Evolutionary conservation across 2,329 filamentous ascomycete genomes (phyloP).

Genomic region (Paramyrothecium sp.): DNA sequence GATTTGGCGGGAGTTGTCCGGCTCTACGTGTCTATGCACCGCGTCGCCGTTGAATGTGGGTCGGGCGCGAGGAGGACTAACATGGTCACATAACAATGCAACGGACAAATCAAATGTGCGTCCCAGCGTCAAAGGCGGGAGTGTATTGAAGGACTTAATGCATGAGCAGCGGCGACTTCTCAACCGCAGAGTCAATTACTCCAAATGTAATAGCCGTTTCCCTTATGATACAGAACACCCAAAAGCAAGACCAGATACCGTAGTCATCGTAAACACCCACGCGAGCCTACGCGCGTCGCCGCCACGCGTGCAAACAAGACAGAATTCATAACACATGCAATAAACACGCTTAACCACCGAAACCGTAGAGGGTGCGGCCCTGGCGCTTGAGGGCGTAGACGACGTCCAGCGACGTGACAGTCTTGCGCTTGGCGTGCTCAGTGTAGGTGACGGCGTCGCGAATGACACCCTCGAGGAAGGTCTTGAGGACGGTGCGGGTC

Average conservation of each 20-base stretch:
- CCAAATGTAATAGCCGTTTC: constrained; percentile 34
- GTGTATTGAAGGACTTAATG: neutral
- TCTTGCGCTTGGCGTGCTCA: constrained; percentile 80
- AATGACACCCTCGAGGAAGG: constrained; percentile 75
- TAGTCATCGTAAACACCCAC: constrained; percentile 41
- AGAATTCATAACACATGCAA: constrained; percentile 35
- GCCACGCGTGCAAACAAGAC: constrained; percentile 14
- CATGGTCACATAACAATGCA: no score
- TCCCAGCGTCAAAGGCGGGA: no score
- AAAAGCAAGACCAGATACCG: constrained; percentile 40
- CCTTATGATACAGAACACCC: constrained; percentile 44
- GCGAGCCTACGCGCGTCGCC: constrained; percentile 15
- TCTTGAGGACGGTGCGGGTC: constrained; percentile 75
- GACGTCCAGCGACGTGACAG: constrained; percentile 68
- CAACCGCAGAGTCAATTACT: constrained; percentile 24
- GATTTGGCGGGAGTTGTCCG: no score
- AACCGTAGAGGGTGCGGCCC: constrained; percentile 80
- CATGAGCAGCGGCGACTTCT: neutral
- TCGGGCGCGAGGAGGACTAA: no score
- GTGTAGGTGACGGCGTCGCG: constrained; percentile 77
- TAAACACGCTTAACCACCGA: constrained; percentile 68
- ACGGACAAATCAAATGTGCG: no score
- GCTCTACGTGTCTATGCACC: no score
- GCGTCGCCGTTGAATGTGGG: no score
- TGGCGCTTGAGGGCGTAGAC: constrained; percentile 69